Percentiles rank a stretch among this genome's conserved stretches.
phyloP scores from a whole-genome alignment of 2,329 filamentous ascomycete genomes.

The Arthroderma uncinatum region DNA sequence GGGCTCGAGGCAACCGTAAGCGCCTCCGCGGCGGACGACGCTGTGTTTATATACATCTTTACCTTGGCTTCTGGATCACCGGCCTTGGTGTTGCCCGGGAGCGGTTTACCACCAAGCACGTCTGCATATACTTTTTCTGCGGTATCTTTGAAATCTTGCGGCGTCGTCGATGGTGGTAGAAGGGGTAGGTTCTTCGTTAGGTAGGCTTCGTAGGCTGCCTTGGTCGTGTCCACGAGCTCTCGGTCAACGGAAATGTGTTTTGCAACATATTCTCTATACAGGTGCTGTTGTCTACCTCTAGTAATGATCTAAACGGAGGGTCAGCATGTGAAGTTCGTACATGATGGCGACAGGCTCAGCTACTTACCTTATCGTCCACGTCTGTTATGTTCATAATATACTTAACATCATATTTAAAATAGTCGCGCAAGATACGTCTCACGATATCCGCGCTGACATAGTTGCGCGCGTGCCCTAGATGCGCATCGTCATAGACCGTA shows the following conservation, averaged over 20 bases:
- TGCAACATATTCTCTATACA: conserved; percentile 58
- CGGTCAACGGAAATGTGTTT: conserved; percentile 35
- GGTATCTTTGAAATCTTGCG: conserved; percentile 39
- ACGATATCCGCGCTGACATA: conserved; percentile 88
- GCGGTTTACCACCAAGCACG: conserved; percentile 44
- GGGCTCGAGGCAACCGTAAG: conserved; percentile 21
- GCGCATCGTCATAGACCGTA: conserved; percentile 71
- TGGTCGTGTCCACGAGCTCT: conserved; percentile 40
- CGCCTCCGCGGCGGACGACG: conserved; percentile 41
- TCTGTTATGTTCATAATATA: conserved; percentile 95
- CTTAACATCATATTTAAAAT: conserved; percentile 69
- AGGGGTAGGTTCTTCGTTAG: conserved; percentile 57
- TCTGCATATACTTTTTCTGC: conserved; percentile 43
- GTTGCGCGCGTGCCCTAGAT: conserved; percentile 75
- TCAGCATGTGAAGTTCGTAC: neutral
- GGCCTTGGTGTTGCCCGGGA: conserved; percentile 45
- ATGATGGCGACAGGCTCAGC: neutral
- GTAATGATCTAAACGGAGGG: conserved; percentile 45
- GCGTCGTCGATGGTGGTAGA: conserved; percentile 35
- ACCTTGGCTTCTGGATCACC: conserved; percentile 74
- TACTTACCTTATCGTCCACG: conserved; percentile 57
- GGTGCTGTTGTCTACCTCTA: conserved; percentile 61
- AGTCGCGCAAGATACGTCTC: conserved; percentile 67
- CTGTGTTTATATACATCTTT: conserved; percentile 73
- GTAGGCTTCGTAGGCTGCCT: conserved; percentile 45